A percentile compares a stretch with the other conserved stretches of the same genome.
Evolutionary conservation across 495 filamentous ascomycete species (phyloP).

Genomic region (Cryomyces minteri): DNA sequence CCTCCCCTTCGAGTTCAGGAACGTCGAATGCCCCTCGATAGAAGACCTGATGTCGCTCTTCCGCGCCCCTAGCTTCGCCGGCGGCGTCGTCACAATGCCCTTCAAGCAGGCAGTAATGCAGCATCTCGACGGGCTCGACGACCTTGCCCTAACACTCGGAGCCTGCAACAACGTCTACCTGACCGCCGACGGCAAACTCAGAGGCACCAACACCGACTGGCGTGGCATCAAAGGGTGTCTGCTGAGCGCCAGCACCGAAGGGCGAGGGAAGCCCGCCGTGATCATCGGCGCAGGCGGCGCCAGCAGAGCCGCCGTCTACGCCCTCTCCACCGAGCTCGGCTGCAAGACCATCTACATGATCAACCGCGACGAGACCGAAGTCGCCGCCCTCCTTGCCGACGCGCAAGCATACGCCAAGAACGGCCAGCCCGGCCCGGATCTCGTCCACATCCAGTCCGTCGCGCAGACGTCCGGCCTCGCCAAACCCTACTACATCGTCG

Average conservation of each 20-base stretch:
- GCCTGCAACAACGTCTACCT: slow-evolving; percentile 28
- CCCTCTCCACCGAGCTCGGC: slow-evolving; percentile 9
- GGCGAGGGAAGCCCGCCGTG: slow-evolving; percentile 14
- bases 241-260: slow-evolving; percentile 1
- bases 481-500: slow-evolving; percentile 10
- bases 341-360: slow-evolving; percentile 4
- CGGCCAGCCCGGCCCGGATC: neutral
- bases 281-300: slow-evolving; percentile 29
- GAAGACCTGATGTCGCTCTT: slow-evolving; percentile 17
- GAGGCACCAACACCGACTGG: slow-evolving; percentile 31
- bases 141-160: slow-evolving; percentile 17
- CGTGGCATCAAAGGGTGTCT: slow-evolving; percentile 18
- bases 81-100: slow-evolving; percentile 30
- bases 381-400: slow-evolving; percentile 1
- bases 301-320: slow-evolving; percentile 23
- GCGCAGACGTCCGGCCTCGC: slow-evolving; percentile 1
- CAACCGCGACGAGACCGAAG: slow-evolving; percentile 4
- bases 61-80: slow-evolving; percentile 19
- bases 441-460: slow-evolving; percentile 1
- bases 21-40: slow-evolving; percentile 21
- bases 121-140: slow-evolving; percentile 20
- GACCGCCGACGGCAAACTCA: slow-evolving; percentile 10
- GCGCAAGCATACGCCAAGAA: neutral
- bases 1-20: slow-evolving; percentile 22
- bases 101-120: slow-evolving; percentile 26